Conservation (phyloP, 164 flowering plant species). For the Kingdonia uniflora region DNA sequence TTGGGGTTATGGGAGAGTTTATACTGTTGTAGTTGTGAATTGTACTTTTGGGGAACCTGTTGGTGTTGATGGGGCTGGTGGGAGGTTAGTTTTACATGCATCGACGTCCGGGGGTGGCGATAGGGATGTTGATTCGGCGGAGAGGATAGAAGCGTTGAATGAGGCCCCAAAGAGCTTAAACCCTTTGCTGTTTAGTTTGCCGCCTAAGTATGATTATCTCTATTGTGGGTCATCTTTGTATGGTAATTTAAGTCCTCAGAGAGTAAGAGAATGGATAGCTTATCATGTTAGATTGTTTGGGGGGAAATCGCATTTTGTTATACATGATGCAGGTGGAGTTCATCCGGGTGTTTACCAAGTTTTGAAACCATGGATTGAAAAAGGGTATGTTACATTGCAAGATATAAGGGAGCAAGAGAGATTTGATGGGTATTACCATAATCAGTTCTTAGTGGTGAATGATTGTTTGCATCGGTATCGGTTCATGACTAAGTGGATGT, state of each 20-base stretch:
- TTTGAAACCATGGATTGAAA: slow-evolving; percentile 86
- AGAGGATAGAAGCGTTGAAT: slow-evolving; percentile 32
- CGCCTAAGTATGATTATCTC: slow-evolving; percentile 55
- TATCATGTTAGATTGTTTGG: slow-evolving; percentile 82
- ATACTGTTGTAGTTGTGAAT: slow-evolving; percentile 80
- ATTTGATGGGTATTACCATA: slow-evolving; percentile 92
- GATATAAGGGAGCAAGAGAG: slow-evolving; percentile 76
- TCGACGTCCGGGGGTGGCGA: slow-evolving; percentile 46
- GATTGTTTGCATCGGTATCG: slow-evolving; percentile 82
- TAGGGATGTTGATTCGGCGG: slow-evolving; percentile 25
- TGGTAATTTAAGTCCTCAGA: slow-evolving; percentile 74
- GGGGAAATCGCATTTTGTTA: slow-evolving; percentile 58
- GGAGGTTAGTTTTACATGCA: slow-evolving; percentile 45
- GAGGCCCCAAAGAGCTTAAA: slow-evolving; percentile 39
- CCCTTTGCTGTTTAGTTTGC: slow-evolving; percentile 16
- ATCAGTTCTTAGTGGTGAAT: slow-evolving; percentile 87
- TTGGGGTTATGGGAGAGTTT: slow-evolving; percentile 94
- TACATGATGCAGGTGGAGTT: slow-evolving; percentile 91
- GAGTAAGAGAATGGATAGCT: slow-evolving; percentile 88
- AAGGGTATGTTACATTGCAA: slow-evolving; percentile 79
- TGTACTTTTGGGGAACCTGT: slow-evolving; percentile 56
- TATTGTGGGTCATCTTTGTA: slow-evolving; percentile 85
- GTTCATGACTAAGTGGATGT: slow-evolving; percentile 79
- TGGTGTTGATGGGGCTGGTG: slow-evolving; percentile 47
- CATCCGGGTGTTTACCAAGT: slow-evolving; percentile 73